Percentiles rank a stretch among this genome's conserved stretches.
phyloP scores from a whole-genome alignment of 257 asterid species.

The Penstemon davidsonii region DNA sequence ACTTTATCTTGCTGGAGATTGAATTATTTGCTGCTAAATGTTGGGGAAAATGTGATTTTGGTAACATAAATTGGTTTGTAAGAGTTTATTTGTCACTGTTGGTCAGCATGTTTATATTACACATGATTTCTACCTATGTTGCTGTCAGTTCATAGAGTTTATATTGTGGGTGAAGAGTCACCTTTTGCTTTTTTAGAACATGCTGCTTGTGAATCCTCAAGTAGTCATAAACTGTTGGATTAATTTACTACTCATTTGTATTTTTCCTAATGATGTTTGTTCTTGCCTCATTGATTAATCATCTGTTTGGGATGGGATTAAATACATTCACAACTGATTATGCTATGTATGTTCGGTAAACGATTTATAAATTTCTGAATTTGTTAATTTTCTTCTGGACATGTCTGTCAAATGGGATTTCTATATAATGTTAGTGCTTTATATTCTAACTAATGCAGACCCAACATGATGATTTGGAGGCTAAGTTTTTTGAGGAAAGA shows the following conservation, averaged over 20 bases:
- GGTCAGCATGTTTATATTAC: not conserved
- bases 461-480: slow-evolving; percentile 61
- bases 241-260: not conserved
- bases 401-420: not conserved
- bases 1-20: not conserved
- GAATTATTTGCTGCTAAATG: not conserved
- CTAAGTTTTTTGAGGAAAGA: slow-evolving; percentile 57
- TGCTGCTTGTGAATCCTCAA: not conserved
- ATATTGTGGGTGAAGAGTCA: no score
- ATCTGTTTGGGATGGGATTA: not conserved
- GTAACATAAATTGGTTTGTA: no score
- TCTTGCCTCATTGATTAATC: not conserved
- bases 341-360: not conserved
- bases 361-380: no score
- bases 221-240: not conserved
- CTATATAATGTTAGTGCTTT: not conserved
- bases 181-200: no score
- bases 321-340: not conserved
- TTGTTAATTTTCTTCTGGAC: not conserved
- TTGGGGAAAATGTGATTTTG: no score
- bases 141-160: not conserved
- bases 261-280: not conserved
- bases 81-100: no score
- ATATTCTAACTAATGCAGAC: slow-evolving; percentile 32
- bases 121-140: no score